These are phyloP conservation scores for Lipomyces chichibuensis DNA, from an alignment of 805 yeast genomes.

Conservation along the genomic window DNA sequence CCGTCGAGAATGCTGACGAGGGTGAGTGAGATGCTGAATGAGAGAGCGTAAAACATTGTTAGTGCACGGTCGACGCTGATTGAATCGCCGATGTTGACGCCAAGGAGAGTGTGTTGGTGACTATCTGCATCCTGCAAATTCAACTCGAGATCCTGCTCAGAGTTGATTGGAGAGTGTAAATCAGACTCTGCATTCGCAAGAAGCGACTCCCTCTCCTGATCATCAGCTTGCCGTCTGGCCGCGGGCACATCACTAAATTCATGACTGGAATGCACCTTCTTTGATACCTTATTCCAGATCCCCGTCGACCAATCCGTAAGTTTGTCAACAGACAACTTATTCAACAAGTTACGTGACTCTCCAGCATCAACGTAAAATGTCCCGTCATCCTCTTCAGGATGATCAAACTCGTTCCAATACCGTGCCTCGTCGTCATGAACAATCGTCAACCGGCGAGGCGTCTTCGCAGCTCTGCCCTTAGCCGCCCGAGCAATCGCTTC, in stretches of 20 bases:
- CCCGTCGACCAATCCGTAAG: conserved; percentile 36
- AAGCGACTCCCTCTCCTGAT: conserved; percentile 42
- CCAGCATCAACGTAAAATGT: conserved; percentile 39
- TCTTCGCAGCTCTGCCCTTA: conserved; percentile 9
- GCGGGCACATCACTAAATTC: conserved; percentile 21
- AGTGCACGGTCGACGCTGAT: conserved; percentile 27
- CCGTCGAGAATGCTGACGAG: conserved; percentile 53
- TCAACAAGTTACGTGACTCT: conserved; percentile 41
- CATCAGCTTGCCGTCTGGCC: conserved; percentile 22
- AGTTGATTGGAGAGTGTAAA: not conserved
- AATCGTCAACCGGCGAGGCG: conserved; percentile 15
- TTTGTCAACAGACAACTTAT: conserved; percentile 37
- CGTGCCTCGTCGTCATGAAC: conserved; percentile 40
- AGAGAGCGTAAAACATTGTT: conserved; percentile 31
- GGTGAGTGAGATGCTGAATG: conserved; percentile 44
- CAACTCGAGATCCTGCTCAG: conserved; percentile 13
- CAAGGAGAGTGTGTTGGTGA: conserved; percentile 2
- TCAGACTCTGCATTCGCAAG: conserved; percentile 36
- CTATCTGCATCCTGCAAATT: not conserved
- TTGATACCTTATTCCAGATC: conserved; percentile 28
- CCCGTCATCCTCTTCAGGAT: conserved; percentile 55
- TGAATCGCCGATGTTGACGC: conserved; percentile 11
- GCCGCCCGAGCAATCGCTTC: conserved; percentile 12
- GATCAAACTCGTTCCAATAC: conserved; percentile 72
- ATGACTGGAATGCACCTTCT: conserved; percentile 15